Base-by-base conservation (phyloP, 1,284 basidiomycete species). In the Serendipita sp. region DNA sequence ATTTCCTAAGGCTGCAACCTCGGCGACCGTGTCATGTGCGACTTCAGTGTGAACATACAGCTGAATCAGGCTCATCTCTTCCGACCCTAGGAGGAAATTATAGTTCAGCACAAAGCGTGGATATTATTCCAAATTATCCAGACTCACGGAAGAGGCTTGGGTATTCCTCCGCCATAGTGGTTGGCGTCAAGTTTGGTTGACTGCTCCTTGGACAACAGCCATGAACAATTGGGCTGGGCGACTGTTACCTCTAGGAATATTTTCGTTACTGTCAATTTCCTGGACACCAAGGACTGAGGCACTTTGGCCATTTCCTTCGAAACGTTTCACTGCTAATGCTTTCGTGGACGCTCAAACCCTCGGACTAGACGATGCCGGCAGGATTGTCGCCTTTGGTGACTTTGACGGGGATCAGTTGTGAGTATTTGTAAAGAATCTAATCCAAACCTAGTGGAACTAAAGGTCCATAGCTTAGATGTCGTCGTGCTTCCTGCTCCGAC, bases 41-140 rank as follows among this genome's bases (percentile, higher is more conserved):
- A 96, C 92, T 80, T 99, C 96, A 60, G 91, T 89, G 60, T 96
- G 96, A 69, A 98, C 90, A 75, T 95, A 96, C 72, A 99, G 86
- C 81, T 99, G 94, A 68, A 97, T 89, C 77, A 96, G 81, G 79
- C 92, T 95, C 94, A 98, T 97, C 78, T 85, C 82, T 77, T 94
- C 92, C 78, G 92, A 95, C 67, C 88, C 92, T 94, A 68, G 41
- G 22, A 22, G 49, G 29, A 22, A n/a, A 61, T 26, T 55, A 30
- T 38, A 29, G 22, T 22, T 45, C 32, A 44, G 41, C 22, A 10
- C 13, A 61, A 62, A 43, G 63, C 60, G 44, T 13, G 17, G 22
- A 32, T 41, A 22, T 60, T 17, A 44, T 49, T 3, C 5, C 6
- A n/a, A n/a, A 29, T 8, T 49, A 22, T 58, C 32, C 32, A 5